Percentiles rank a stretch among this genome's conserved stretches.
Evolutionary conservation across 768 basidiomycete genomes (phyloP).

Genomic region (Termitomyces sp.): DNA sequence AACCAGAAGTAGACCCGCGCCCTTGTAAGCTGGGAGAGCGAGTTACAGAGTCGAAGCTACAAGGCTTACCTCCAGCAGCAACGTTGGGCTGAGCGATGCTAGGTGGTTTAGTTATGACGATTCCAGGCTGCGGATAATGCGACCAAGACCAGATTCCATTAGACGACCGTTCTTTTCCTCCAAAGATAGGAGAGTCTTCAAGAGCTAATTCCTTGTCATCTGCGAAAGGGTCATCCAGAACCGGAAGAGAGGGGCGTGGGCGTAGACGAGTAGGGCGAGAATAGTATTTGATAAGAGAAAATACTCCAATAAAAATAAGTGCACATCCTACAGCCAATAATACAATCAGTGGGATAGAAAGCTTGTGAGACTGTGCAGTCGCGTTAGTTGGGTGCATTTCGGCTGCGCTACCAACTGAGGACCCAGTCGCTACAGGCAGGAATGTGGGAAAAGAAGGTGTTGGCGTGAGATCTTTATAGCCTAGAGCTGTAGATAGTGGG

Average conservation of each 20-base stretch:
- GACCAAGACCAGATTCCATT: constrained; percentile 58
- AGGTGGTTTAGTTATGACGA: constrained; percentile 15
- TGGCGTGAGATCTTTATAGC: constrained; percentile 11
- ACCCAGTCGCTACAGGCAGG: constrained; percentile 15
- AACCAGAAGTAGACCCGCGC: constrained; percentile 7
- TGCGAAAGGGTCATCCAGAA: constrained; percentile 55
- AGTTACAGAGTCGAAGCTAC: constrained; percentile 10
- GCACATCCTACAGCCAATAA: constrained; percentile 53
- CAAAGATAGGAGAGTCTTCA: constrained; percentile 72
- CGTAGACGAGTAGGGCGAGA: constrained; percentile 49
- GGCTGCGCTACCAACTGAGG: constrained; percentile 5
- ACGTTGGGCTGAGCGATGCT: constrained; percentile 7
- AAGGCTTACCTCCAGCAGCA: constrained; percentile 11
- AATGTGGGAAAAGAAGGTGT: constrained; percentile 16
- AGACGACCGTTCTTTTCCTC: constrained; percentile 65
- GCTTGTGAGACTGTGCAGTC: constrained; percentile 28
- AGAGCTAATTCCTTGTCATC: constrained; percentile 43
- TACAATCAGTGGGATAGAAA: constrained; percentile 50
- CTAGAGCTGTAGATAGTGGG: constrained; percentile 22
- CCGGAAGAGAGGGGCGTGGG: constrained; percentile 74
- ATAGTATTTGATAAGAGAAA: constrained; percentile 47
- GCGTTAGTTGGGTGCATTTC: constrained; percentile 1
- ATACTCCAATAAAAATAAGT: constrained; percentile 46
- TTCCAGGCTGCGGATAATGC: constrained; percentile 44
- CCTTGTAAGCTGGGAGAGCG: constrained; percentile 17